phyloP scores from a whole-genome alignment of 345 rosid genomes.

The Syzygium aqueum region DNA sequence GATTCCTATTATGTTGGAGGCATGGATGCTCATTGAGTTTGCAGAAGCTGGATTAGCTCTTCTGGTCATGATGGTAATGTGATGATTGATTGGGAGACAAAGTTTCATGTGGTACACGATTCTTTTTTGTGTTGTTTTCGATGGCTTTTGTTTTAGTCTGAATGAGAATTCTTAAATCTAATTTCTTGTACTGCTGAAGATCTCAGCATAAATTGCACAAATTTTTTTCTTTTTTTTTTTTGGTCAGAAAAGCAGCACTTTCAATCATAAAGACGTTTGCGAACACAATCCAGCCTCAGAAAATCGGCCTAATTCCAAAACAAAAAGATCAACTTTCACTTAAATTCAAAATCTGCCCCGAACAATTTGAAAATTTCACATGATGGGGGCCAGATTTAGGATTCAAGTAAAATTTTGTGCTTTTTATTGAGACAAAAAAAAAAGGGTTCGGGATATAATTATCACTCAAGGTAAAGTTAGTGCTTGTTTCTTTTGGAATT shows the following conservation, averaged over 20 bases:
- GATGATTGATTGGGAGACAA: neutral
- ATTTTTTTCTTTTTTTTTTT: neutral
- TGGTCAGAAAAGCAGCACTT: neutral
- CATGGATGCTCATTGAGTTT: neutral
- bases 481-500: too few species aligned
- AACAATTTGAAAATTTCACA: too few species aligned
- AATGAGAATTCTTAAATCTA: neutral
- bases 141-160: neutral
- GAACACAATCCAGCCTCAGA: neutral
- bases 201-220: neutral
- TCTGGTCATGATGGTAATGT: neutral
- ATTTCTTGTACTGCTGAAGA: neutral
- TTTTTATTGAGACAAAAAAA: too few species aligned
- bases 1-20: neutral
- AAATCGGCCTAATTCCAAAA: neutral
- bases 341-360: fast-evolving
- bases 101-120: neutral
- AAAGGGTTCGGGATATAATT: too few species aligned
- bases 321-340: too few species aligned
- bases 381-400: too few species aligned
- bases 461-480: too few species aligned
- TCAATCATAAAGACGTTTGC: neutral
- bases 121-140: neutral
- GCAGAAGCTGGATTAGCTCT: neutral
- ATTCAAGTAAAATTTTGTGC: too few species aligned